phyloP scores from a whole-genome alignment of 2,329 filamentous ascomycete species.

The Aspergillus felis region DNA sequence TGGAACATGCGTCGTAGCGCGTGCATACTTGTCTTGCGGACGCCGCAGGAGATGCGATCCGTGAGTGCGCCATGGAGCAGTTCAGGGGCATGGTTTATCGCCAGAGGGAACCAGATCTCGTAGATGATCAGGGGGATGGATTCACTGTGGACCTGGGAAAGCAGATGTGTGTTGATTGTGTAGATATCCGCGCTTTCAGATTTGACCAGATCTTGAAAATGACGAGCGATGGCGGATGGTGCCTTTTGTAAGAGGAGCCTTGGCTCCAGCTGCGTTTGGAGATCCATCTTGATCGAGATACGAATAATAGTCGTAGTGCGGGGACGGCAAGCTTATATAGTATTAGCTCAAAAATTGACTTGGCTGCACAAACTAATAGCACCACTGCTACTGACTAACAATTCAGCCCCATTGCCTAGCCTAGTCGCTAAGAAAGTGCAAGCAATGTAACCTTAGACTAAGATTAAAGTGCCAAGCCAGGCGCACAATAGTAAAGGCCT shows the following conservation, averaged over 20 bases:
- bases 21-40: neutral
- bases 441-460: too few species aligned
- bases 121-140: neutral
- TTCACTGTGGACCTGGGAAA: neutral
- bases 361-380: too few species aligned
- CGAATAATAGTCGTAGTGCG: too few species aligned
- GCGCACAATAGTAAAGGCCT: too few species aligned
- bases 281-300: neutral
- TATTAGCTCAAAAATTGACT: too few species aligned
- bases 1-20: neutral
- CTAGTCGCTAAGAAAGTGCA: too few species aligned
- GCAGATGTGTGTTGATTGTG: neutral
- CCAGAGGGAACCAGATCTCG: neutral
- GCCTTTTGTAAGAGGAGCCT: neutral
- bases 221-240: neutral
- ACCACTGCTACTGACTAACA: too few species aligned
- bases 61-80: neutral
- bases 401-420: too few species aligned
- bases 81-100: neutral
- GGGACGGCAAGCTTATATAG: too few species aligned
- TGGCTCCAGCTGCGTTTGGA: neutral
- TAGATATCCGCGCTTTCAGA: neutral
- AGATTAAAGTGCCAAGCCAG: too few species aligned
- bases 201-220: neutral
- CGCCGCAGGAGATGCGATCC: neutral